A percentile compares a stretch with the other conserved stretches of the same genome.
phyloP scores from a whole-genome alignment of 2,329 filamentous ascomycete genomes.

The Plenodomus biglobosus region DNA sequence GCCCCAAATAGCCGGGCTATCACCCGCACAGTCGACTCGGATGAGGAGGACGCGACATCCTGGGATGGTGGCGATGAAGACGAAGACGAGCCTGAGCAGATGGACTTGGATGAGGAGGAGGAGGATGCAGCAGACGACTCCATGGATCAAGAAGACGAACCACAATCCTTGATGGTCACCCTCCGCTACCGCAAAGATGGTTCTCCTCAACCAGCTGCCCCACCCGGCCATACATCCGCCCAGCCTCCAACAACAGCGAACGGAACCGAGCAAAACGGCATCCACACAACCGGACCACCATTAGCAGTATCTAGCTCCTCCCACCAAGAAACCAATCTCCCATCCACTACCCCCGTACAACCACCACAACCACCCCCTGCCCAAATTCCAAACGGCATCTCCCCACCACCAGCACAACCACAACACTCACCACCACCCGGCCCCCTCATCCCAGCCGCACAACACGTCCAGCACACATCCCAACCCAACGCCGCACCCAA shows the following conservation, averaged over 20 bases:
- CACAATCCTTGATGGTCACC: constrained; percentile 72
- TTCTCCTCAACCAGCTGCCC: constrained; percentile 3
- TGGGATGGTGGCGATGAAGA: constrained; percentile 77
- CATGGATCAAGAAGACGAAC: constrained; percentile 40
- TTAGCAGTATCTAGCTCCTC: constrained; percentile 3
- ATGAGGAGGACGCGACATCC: constrained; percentile 64
- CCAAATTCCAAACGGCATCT: constrained; percentile 8
- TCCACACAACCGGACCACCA: neutral
- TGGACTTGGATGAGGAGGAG: constrained; percentile 62
- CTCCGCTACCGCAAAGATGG: constrained; percentile 48
- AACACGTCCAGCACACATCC: constrained; percentile 2
- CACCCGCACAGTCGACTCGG: constrained; percentile 55
- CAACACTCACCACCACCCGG: constrained; percentile 3
- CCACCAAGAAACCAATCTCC: too few relatives aligned
- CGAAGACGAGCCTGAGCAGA: constrained; percentile 69
- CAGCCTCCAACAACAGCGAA: constrained; percentile 2
- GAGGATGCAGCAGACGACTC: constrained; percentile 45
- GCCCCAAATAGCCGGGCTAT: constrained; percentile 23
- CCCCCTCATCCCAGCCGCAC: neutral
- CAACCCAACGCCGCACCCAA: constrained; percentile 12
- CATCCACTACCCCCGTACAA: neutral
- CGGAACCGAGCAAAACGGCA: neutral
- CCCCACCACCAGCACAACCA: neutral
- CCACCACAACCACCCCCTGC: neutral
- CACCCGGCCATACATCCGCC: neutral